Evolutionary conservation across 2,329 filamentous ascomycete species (phyloP).

Genomic region (Dactylellina cionopaga): DNA sequence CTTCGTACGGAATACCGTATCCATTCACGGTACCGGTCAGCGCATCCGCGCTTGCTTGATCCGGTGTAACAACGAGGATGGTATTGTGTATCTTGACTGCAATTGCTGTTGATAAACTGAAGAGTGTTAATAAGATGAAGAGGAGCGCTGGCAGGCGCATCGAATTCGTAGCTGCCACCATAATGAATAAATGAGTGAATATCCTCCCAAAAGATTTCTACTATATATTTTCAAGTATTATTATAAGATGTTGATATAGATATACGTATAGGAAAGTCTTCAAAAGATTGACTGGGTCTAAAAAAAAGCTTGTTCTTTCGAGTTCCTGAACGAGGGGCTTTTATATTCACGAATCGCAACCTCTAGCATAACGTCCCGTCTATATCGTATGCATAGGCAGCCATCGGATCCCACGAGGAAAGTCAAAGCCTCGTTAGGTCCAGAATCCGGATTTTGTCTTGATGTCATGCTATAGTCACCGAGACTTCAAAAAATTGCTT

Average conservation of each 20-base stretch:
- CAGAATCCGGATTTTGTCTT: constrained; percentile 18
- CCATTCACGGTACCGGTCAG: constrained; percentile 68
- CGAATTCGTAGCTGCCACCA: not conserved
- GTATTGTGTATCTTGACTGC: constrained; percentile 61
- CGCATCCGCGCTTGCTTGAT: constrained; percentile 64
- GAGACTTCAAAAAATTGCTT: constrained; percentile 4
- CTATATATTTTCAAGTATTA: not conserved
- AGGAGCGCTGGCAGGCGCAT: constrained; percentile 7
- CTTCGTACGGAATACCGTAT: constrained; percentile 71
- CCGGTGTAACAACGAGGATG: constrained; percentile 67
- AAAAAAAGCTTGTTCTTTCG: not conserved
- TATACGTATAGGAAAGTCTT: not conserved
- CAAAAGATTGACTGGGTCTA: constrained; percentile 7
- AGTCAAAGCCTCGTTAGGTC: not conserved
- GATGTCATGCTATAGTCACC: constrained; percentile 22
- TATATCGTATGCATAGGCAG: constrained; percentile 19
- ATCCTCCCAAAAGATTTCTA: not conserved
- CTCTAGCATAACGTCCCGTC: not conserved
- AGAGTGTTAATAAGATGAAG: constrained; percentile 4
- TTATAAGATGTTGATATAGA: not conserved
- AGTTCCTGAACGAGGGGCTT: constrained; percentile 8
- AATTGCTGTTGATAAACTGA: constrained; percentile 9
- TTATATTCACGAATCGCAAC: constrained; percentile 8
- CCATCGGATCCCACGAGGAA: not conserved
- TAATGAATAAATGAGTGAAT: constrained; percentile 1